These are phyloP conservation scores for Trichoderma atrobrunneum DNA, from an alignment of 2,329 filamentous ascomycete species.

Conservation along the genomic window DNA sequence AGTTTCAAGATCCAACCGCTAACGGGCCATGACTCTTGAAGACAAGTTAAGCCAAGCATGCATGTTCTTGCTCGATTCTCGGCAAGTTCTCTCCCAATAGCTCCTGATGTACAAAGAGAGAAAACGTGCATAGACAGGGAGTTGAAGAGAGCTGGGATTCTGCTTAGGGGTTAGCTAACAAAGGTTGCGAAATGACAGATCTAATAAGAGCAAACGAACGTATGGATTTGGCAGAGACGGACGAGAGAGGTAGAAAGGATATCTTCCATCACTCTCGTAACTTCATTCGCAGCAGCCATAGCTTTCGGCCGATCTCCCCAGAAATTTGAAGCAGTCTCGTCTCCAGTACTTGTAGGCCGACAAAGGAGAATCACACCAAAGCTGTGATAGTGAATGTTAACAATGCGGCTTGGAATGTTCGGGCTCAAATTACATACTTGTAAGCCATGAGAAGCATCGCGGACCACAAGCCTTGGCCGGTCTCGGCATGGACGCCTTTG, in stretches of 20 bases:
- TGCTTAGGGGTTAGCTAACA: background rate
- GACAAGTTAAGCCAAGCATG: background rate
- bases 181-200: background rate
- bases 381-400: background rate
- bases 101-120: background rate
- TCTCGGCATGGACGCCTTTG: background rate
- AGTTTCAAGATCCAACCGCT: conserved; percentile 2
- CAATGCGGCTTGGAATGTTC: background rate
- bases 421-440: background rate
- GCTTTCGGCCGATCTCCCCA: conserved; percentile 3
- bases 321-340: background rate
- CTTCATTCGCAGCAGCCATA: background rate
- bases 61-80: background rate
- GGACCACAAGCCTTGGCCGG: background rate
- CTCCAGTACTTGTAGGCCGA: background rate
- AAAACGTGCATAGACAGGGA: background rate
- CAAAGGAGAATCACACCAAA: background rate
- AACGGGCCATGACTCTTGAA: conserved; percentile 2
- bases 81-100: background rate
- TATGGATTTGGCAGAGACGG: background rate
- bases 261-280: conserved; percentile 3
- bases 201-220: background rate
- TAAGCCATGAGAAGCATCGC: conserved; percentile 7
- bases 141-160: background rate
- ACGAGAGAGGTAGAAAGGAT: background rate